These are phyloP conservation scores for Effrenium voratum DNA, from an alignment of 73 alveolate genomes.

Conservation along the genomic window DNA sequence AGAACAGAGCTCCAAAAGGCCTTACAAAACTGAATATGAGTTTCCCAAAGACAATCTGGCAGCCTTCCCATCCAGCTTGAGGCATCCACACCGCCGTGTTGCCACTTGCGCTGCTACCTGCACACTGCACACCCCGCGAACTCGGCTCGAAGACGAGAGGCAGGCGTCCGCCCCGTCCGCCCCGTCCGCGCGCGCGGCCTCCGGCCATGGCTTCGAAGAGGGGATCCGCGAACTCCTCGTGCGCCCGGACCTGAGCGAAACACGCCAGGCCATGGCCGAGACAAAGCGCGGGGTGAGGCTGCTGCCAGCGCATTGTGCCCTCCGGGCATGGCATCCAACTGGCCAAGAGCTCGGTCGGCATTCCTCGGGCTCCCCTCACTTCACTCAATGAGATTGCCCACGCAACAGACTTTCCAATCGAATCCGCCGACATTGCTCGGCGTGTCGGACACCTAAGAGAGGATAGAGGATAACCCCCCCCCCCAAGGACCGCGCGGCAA, in stretches of 20 bases:
- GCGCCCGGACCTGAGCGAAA: conserved; percentile 47
- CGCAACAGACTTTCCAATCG: too few relatives aligned
- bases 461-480: too few relatives aligned
- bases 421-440: too few relatives aligned
- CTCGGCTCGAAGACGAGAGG: not conserved
- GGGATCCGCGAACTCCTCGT: conserved; percentile 85
- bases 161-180: not conserved
- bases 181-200: not conserved
- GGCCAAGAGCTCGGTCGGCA: conserved; percentile 85
- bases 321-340: conserved; percentile 91
- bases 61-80: not conserved
- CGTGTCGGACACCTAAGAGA: too few relatives aligned
- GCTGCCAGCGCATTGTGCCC: conserved; percentile 52
- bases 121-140: not conserved
- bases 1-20: not conserved
- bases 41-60: not conserved
- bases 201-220: conserved; percentile 86
- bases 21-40: not conserved
- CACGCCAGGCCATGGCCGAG: not conserved
- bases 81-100: not conserved
- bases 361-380: too few relatives aligned
- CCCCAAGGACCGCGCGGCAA: too few relatives aligned
- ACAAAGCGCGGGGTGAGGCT: not conserved
- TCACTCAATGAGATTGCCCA: too few relatives aligned
- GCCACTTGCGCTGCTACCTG: conserved; percentile 14